Evolutionary conservation across 2,329 filamentous ascomycete species (phyloP), one percentile per base, ranked within the genome.

Genomic region (Talaromyces sp.): DNA sequence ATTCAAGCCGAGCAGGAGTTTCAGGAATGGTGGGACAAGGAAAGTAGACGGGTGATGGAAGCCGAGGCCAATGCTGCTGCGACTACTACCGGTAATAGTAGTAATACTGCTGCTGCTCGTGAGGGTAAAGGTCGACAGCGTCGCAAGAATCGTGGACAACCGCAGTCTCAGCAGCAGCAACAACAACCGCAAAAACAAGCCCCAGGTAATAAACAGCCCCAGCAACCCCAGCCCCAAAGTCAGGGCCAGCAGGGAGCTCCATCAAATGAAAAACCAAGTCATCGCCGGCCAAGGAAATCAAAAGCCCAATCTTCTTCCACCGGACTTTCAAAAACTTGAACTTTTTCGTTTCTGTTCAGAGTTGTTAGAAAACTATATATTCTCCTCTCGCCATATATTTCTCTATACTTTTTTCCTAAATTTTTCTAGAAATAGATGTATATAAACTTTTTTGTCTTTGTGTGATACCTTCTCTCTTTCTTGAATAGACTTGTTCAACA

Each of bases 1-100:
- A 99, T 99, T 63, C 95, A 99, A 73, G 87, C 95, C 66, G 95
- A 99, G 76, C 95, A 99, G 72, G 92, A 92, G 57, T 99, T 99
- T 73, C 91, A 97, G 72, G 88, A 96, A 73, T 77, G 75, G 75
- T 76, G 73, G 73, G 73, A 77, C 28, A 70, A 76, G 61, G 73
- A 75, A 57, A 75, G 74, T 59, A 73, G 72, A 62, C 70, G 75
- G 33, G 67, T 76, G 7, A 74, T 75, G 64, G 63, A 75, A 18
- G 61, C 70, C 5, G 71, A 75, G 5, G 68, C 67, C 0, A 67
- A 67, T 10, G 60, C 61, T 5, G 50, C 65, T 0, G 57, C 64
- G 2, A 55, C 65, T 2, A 54, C 31, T 4, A 31, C 44, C 12
- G 10, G 16, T 56, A 36, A 59, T 14, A 50, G 27, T 30, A 52